Base-by-base conservation (phyloP, 305 asterid species). In the Rubia peregrina region DNA sequence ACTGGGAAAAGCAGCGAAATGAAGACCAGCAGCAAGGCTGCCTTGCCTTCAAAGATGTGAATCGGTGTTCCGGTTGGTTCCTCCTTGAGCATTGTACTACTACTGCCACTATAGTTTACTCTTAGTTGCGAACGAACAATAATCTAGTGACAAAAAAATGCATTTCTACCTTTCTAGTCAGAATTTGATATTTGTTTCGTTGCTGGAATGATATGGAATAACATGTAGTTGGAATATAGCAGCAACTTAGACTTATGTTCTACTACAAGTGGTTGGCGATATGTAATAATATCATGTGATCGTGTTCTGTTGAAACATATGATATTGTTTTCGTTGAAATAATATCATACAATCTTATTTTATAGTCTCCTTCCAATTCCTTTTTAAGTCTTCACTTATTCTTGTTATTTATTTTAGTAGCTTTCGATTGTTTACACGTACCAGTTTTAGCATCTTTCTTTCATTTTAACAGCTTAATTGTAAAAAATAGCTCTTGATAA, bases 11-110 rank as follows among this genome's bases (percentile, higher is more conserved):
- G 73, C 44, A 65, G 42, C 57, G 74, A 69, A 55, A 51, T 63
- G 10, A 66, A 48, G 13, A 30, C 65, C 77, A 21, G 44, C 61
- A 40, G 70, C 66, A 53, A 46, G 60, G 11, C 49, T 60, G 73
- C 72, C 22, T 57, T 24, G 33, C 85, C 11, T 56, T 88, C 91
- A 12, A 84, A 84, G 78, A 84, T 85, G 83, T 71, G 71, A 74
- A 64, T 51, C n/a, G 59, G 51, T 0, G 59, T n/a, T 51, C 59
- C n/a, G 59, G 59, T 51, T 1, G 14, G 48, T 49, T 49, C 30
- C 14, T 49, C 14, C 22, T 36, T 22, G 42, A 53, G 49, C 38
- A 11, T 5, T 7, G 9, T 51, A 51, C 55, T 48, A 51, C 55
- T 48, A 14, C 55, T 21, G 36, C n/a, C 36, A 9, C 61, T 17